A percentile compares a stretch with the other conserved stretches of the same genome.
Conservation (phyloP, 371 early-diverging fungal genomes). For the Saksenaea oblongispora region DNA sequence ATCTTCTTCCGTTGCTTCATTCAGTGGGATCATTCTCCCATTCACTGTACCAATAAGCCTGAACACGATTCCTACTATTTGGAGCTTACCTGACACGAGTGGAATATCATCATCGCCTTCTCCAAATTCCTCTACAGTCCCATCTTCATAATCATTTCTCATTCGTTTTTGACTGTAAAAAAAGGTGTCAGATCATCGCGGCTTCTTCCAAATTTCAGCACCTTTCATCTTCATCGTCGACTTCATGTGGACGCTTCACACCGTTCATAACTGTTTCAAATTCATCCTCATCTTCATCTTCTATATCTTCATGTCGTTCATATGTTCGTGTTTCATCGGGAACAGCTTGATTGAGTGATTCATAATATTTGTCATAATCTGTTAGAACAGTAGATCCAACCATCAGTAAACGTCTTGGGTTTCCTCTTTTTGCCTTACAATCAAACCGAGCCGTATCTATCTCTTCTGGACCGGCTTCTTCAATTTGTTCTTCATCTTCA, state of each 20-base stretch:
- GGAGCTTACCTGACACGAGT: conserved; percentile 40
- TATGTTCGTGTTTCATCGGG: conserved; percentile 8
- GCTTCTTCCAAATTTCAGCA: conserved; percentile 19
- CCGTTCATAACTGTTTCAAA: conserved; percentile 25
- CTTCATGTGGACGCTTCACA: conserved; percentile 11
- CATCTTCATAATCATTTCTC: conserved; percentile 11
- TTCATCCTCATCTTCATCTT: conserved; percentile 37
- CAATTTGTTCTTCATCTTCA: conserved; percentile 44
- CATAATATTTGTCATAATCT: conserved; percentile 52
- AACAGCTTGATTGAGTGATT: conserved; percentile 30
- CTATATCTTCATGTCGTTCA: conserved; percentile 10
- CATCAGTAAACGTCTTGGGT: neutral
- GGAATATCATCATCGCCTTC: conserved; percentile 44
- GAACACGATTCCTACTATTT: neutral
- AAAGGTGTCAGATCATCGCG: neutral
- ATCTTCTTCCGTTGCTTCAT: conserved; percentile 60
- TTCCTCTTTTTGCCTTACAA: conserved; percentile 31
- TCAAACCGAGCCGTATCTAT: conserved; percentile 52
- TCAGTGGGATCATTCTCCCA: conserved; percentile 53
- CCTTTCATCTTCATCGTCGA: conserved; percentile 34
- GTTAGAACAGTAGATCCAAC: neutral
- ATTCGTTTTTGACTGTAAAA: conserved; percentile 6
- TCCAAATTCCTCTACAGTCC: conserved; percentile 29
- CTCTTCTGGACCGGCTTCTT: conserved; percentile 36
- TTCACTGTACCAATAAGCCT: conserved; percentile 26